phyloP scores from a whole-genome alignment of 768 basidiomycete species.

The Collybia nuda region DNA sequence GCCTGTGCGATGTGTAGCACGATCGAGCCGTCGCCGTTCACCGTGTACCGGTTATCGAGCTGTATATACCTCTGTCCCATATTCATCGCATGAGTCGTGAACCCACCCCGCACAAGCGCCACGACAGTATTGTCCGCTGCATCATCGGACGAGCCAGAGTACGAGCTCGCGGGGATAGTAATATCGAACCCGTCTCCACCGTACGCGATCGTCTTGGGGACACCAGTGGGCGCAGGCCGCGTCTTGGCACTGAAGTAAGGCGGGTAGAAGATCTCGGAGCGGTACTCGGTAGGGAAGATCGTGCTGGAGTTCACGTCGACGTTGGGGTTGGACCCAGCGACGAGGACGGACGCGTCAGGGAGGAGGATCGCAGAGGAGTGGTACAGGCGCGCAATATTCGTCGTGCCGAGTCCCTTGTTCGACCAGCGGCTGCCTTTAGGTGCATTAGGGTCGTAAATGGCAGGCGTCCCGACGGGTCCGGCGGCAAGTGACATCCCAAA shows the following conservation, averaged over 20 bases:
- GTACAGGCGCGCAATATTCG: constrained; percentile 71
- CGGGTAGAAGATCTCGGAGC: constrained; percentile 89
- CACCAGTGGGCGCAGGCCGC: constrained; percentile 68
- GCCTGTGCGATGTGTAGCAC: constrained; percentile 79
- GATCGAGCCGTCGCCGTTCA: constrained; percentile 73
- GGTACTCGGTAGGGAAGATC: constrained; percentile 74
- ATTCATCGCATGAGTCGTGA: constrained; percentile 85
- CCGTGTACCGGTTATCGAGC: constrained; percentile 71
- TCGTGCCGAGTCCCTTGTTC: constrained; percentile 50
- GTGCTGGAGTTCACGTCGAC: constrained; percentile 69
- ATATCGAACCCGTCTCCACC: constrained; percentile 84
- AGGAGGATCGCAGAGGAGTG: constrained; percentile 78
- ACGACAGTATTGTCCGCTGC: constrained; percentile 78
- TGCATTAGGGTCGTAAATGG: constrained; percentile 67
- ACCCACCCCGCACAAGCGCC: constrained; percentile 77
- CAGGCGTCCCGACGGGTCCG: constrained; percentile 65
- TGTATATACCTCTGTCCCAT: constrained; percentile 82
- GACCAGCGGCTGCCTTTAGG: constrained; percentile 67
- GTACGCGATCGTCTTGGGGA: constrained; percentile 76
- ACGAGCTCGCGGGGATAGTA: constrained; percentile 62
- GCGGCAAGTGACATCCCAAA: constrained; percentile 63
- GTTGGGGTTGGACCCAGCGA: constrained; percentile 94
- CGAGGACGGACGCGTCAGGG: constrained; percentile 80
- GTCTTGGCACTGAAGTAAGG: constrained; percentile 74
- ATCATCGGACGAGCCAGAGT: constrained; percentile 63